Conservation (phyloP, 2,329 filamentous ascomycete genomes). For the Aureobasidium sp. region DNA sequence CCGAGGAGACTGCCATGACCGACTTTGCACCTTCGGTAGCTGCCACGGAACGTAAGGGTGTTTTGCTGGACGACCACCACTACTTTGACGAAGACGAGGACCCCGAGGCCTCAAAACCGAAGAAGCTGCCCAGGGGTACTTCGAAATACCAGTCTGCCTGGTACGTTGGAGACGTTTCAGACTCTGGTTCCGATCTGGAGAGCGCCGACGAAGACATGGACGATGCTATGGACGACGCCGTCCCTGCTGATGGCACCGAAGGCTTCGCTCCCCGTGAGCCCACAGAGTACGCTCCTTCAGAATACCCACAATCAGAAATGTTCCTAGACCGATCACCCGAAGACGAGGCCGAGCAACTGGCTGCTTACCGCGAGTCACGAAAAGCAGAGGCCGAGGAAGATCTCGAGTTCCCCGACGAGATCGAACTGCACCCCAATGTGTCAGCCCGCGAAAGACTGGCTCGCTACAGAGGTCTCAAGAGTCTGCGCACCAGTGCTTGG, state of each 20-base stretch:
- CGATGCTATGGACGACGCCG: constrained; percentile 41
- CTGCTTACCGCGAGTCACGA: constrained; percentile 71
- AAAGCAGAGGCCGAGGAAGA: constrained; percentile 81
- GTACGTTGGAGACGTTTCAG: constrained; percentile 78
- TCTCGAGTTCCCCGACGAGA: constrained; percentile 92
- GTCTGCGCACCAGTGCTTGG: constrained; percentile 79
- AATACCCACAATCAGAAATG: constrained; percentile 90
- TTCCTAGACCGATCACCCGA: constrained; percentile 74
- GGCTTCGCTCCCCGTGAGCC: constrained; percentile 50
- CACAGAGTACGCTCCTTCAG: constrained; percentile 62
- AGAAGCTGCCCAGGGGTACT: constrained; percentile 78
- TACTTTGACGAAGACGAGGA: constrained; percentile 82
- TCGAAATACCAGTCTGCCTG: constrained; percentile 92
- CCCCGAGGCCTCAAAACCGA: constrained; percentile 55
- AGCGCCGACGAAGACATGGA: constrained; percentile 54
- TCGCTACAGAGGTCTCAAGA: constrained; percentile 88
- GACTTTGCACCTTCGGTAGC: constrained; percentile 40
- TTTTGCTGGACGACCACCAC: constrained; percentile 91
- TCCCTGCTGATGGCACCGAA: constrained; percentile 78
- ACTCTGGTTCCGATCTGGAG: constrained; percentile 78
- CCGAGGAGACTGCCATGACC: constrained; percentile 76
- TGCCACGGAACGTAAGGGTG: constrained; percentile 61
- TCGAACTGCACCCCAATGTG: constrained; percentile 84
- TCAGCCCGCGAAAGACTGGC: constrained; percentile 77
- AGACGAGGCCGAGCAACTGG: constrained; percentile 76